phyloP scores from a whole-genome alignment of 1,284 basidiomycete species.

The Cutaneotrichosporon arboriforme region DNA sequence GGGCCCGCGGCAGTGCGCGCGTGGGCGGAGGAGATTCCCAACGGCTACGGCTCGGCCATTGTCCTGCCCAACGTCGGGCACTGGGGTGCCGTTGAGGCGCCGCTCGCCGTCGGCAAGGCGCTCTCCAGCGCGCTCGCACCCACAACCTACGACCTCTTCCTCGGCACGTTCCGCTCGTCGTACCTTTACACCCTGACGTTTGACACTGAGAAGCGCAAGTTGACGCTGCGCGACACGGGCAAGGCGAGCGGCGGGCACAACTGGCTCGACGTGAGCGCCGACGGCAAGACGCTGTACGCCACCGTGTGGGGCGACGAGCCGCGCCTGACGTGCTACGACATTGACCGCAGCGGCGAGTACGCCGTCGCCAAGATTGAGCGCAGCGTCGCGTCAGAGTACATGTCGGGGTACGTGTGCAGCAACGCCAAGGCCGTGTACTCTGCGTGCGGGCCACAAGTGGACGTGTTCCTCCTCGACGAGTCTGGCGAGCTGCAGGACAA shows the following conservation, averaged over 20 bases:
- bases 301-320: conserved; percentile 37
- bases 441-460: conserved; percentile 46
- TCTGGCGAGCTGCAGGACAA: conserved; percentile 33
- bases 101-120: conserved; percentile 13
- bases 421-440: conserved; percentile 42
- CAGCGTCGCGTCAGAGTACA: conserved; percentile 23
- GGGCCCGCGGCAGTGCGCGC: conserved; percentile 15
- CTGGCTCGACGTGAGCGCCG: conserved; percentile 31
- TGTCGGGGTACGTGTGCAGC: conserved; percentile 38
- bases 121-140: conserved; percentile 10
- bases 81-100: conserved; percentile 33
- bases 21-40: conserved; percentile 19
- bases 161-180: conserved; percentile 38
- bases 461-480: conserved; percentile 39
- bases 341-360: conserved; percentile 9
- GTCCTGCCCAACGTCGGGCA: conserved; percentile 28
- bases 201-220: conserved; percentile 16
- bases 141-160: conserved; percentile 23
- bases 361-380: conserved; percentile 17
- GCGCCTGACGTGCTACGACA: conserved; percentile 28
- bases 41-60: conserved; percentile 11
- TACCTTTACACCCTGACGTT: conserved; percentile 34
- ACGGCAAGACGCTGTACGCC: conserved; percentile 28
- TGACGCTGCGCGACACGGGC: conserved; percentile 18
- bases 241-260: conserved; percentile 32